Evolutionary conservation across 2,329 filamentous ascomycete genomes (phyloP).

Genomic region (Cercospora janseana): DNA sequence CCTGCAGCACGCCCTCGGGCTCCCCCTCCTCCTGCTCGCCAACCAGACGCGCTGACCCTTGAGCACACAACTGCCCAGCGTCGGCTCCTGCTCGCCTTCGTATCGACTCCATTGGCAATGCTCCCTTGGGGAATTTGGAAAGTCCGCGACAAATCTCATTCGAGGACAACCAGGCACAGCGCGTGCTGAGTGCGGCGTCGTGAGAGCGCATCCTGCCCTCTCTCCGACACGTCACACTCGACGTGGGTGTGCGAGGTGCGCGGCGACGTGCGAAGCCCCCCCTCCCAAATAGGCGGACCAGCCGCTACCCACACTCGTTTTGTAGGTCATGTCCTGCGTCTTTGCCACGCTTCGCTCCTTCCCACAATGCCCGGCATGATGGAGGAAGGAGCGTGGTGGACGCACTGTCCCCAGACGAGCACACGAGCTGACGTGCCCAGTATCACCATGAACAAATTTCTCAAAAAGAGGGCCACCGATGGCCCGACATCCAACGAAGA

Average conservation of each 20-base stretch:
- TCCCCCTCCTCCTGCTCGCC: not conserved
- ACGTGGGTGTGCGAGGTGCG: constrained; percentile 16
- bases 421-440: constrained; percentile 26
- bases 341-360: constrained; percentile 1
- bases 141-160: constrained; percentile 9
- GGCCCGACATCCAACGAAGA: constrained; percentile 40
- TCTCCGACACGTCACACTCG: constrained; percentile 1
- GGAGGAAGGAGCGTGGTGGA: constrained; percentile 9
- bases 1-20: constrained; percentile 6
- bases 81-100: constrained; percentile 6
- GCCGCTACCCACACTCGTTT: constrained; percentile 20
- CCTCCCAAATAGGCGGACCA: constrained; percentile 6
- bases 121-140: constrained; percentile 13
- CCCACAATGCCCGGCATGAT: constrained; percentile 6
- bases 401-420: not conserved
- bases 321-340: constrained; percentile 12
- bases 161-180: constrained; percentile 8
- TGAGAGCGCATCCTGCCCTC: constrained; percentile 6
- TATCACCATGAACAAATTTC: constrained; percentile 69
- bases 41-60: constrained; percentile 9
- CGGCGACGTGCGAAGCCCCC: constrained; percentile 7
- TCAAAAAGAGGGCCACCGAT: constrained; percentile 69
- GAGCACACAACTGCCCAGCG: constrained; percentile 10
- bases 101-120: constrained; percentile 12
- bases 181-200: not conserved